A percentile compares a stretch with the other conserved stretches of the same genome.
Conservation (phyloP, 805 yeast species). For the Candida krabiensis region DNA sequence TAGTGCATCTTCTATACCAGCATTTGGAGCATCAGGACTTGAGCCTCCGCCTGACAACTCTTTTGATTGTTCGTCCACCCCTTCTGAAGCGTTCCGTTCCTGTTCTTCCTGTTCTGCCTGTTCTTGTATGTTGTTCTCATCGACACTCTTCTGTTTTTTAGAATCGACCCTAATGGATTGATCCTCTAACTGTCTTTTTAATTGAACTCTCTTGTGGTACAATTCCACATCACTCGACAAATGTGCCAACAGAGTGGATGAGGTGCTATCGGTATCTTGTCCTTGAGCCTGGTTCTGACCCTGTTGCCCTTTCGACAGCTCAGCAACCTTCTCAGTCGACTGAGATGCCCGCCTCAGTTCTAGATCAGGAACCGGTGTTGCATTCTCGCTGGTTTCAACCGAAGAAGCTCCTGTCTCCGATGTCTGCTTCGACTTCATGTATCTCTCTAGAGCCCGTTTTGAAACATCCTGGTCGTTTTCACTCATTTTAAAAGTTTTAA, state of each 20-base stretch:
- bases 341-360: neutral
- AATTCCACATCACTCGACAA: constrained; percentile 30
- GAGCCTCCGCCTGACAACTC: constrained; percentile 1
- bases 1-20: constrained; percentile 3
- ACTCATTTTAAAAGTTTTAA: constrained; percentile 3
- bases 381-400: neutral
- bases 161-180: constrained; percentile 8
- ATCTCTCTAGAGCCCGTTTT: constrained; percentile 13
- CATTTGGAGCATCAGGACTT: constrained; percentile 3
- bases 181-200: constrained; percentile 21
- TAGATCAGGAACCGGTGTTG: neutral
- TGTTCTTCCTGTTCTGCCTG: constrained; percentile 6
- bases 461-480: constrained; percentile 10
- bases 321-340: neutral
- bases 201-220: constrained; percentile 30
- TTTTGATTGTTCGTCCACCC: neutral
- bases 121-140: neutral
- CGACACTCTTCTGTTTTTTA: constrained; percentile 5
- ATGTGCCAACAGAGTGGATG: constrained; percentile 20
- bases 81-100: constrained; percentile 5
- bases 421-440: constrained; percentile 11
- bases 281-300: neutral
- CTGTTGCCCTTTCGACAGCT: neutral
- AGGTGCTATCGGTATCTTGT: constrained; percentile 3
- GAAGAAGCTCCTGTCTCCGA: neutral